Evolutionary conservation across 805 yeast genomes (phyloP), one percentile per base, ranked within the genome.

Genomic region (Ogataea paradorogensis): DNA sequence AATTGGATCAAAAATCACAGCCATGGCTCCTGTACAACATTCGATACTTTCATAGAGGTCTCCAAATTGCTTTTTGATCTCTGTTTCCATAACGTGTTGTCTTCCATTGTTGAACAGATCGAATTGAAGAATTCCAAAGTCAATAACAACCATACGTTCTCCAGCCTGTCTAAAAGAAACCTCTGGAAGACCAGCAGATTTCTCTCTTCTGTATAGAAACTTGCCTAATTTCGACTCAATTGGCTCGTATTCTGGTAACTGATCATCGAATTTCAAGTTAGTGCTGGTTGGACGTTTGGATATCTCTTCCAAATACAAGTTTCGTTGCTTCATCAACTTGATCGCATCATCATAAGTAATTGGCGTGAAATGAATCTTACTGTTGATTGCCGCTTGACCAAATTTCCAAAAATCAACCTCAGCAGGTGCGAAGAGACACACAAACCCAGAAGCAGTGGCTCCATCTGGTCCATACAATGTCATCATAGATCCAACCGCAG

Each of bases 331-430:
- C 62, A 79, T 84, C 62, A 90, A 67, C 16, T 60, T 61, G 49
- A 84, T 70, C 4, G 98, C 96, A 44, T 74, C 66, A 20, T 75
- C 79, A 53, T 76, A 84, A 11, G 78, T 56, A 30, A 91, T 71
- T 23, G 96, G 96, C 40, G 80, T 78, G 69, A 93, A 91, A 50
- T 75, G 75, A 42, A 91, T 78, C 31, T 63, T 53, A 58, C 93
- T 98, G 58, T 97, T 97, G 9, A 98, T 96, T 60, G 85, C 89
- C 26, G 87, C 89, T 67, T 93, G 98, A 33, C 99, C 99, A 59
- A 91, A 84, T 68, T 91, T 93, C 97, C 98, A 91, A 82, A 90
- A 78, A 67, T 93, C 99, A 30, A 93, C 87, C 58, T 89, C 95
- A 11, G 87, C 84, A 48, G 93, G 95, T 42, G 91, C 97, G 5